Conservation (phyloP, 2,329 filamentous ascomycete species). For the Cercospora sp. region DNA sequence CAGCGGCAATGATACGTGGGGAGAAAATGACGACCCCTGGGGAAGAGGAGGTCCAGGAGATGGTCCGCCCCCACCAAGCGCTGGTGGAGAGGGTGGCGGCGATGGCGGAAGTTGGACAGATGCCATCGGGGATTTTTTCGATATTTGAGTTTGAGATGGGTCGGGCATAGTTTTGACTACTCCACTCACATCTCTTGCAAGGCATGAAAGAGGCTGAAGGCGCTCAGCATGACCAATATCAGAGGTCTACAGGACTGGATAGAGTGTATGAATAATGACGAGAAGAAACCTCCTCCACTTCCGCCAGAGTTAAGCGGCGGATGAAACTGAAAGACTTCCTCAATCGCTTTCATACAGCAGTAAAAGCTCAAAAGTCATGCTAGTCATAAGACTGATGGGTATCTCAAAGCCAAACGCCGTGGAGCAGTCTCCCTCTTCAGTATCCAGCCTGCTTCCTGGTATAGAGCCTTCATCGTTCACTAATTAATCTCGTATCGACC, state of each 20-base stretch:
- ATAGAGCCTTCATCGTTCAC: neutral
- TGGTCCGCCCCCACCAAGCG: constrained; percentile 36
- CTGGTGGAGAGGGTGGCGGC: constrained; percentile 34
- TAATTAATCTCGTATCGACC: neutral
- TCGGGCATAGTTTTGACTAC: neutral
- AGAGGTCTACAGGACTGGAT: neutral
- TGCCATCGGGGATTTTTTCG: constrained; percentile 26
- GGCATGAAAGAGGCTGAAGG: neutral
- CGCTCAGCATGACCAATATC: neutral
- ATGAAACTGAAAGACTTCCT: neutral
- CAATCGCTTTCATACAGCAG: neutral
- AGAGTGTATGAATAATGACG: neutral
- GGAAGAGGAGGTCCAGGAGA: constrained; percentile 40
- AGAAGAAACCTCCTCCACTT: neutral
- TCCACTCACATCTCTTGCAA: neutral
- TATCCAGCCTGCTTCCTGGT: neutral
- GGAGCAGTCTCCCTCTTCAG: neutral
- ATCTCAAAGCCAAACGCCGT: neutral
- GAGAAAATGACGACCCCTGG: constrained; percentile 36
- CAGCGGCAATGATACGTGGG: constrained; percentile 32
- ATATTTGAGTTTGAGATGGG: constrained; percentile 3
- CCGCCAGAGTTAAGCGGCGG: neutral
- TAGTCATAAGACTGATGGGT: neutral
- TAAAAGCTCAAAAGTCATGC: neutral
- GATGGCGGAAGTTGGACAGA: constrained; percentile 26